Conservation (phyloP, 179 eudicot species). For the Vitellaria paradoxa region DNA sequence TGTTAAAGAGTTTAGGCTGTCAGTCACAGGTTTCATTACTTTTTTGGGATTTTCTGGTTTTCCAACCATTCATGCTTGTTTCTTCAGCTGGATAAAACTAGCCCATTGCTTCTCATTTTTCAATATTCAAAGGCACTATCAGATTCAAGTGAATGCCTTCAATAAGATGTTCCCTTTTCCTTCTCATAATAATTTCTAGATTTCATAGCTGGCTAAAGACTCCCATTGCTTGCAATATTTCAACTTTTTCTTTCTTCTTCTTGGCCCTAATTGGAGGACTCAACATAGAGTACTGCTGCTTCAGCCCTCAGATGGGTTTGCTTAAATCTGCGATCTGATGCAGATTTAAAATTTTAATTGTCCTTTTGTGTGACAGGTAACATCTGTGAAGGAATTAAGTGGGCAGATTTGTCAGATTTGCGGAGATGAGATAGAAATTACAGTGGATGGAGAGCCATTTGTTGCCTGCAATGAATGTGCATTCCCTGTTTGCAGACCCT, state of each 20-base stretch:
- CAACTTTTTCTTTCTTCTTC: background rate
- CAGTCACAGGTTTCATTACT: background rate
- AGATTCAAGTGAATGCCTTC: conserved; percentile 3
- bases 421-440: conserved; percentile 74
- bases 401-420: conserved; percentile 91
- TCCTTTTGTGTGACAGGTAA: conserved; percentile 22
- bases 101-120: background rate
- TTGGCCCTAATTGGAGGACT: background rate
- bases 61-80: background rate
- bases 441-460: conserved; percentile 68
- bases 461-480: conserved; percentile 98
- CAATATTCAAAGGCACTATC: background rate
- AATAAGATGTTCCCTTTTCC: background rate
- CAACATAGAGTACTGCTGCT: background rate
- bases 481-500: conserved; percentile 82
- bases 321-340: conserved; percentile 15
- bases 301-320: background rate
- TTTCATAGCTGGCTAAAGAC: background rate
- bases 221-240: background rate
- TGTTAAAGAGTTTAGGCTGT: background rate
- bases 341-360: background rate
- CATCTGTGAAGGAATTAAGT: conserved; percentile 59
- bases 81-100: background rate
- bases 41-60: background rate
- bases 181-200: background rate